Conservation (phyloP, 2,329 filamentous ascomycete species). For the Aspergillus candidus region DNA sequence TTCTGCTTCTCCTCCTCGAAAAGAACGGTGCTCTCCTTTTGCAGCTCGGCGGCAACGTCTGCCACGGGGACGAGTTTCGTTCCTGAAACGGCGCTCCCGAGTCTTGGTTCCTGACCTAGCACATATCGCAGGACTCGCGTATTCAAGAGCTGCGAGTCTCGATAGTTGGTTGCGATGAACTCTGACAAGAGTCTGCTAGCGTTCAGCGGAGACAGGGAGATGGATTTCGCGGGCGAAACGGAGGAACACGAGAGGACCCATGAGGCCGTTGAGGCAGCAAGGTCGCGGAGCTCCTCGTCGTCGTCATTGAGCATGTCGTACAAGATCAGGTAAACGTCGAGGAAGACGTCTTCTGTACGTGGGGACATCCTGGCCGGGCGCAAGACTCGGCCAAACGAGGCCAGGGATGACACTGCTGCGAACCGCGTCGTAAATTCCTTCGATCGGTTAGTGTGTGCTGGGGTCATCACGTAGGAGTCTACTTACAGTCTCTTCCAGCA, state of each 20-base stretch:
- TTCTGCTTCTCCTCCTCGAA: conserved; percentile 92
- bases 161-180: conserved; percentile 32
- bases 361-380: conserved; percentile 16
- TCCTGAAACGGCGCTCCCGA: conserved; percentile 15
- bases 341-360: conserved; percentile 28
- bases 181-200: conserved; percentile 38
- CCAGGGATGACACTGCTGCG: conserved; percentile 32
- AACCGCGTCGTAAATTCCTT: conserved; percentile 37
- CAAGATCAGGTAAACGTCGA: conserved; percentile 58
- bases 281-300: conserved; percentile 76
- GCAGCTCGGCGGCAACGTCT: conserved; percentile 27
- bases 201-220: conserved; percentile 44
- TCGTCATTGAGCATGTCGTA: conserved; percentile 82
- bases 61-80: conserved; percentile 19
- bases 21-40: conserved; percentile 46
- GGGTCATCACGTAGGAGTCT: neutral
- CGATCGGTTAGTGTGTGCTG: conserved; percentile 3
- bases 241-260: conserved; percentile 31
- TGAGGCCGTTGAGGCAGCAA: conserved; percentile 45
- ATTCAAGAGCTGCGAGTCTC: conserved; percentile 27
- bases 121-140: conserved; percentile 36
- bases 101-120: conserved; percentile 24
- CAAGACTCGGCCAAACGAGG: conserved; percentile 40
- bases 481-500: conserved; percentile 39
- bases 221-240: conserved; percentile 21